These are phyloP conservation scores for Nicotiana rustica DNA, from an alignment of 305 asterid genomes.

Conservation along the genomic window DNA sequence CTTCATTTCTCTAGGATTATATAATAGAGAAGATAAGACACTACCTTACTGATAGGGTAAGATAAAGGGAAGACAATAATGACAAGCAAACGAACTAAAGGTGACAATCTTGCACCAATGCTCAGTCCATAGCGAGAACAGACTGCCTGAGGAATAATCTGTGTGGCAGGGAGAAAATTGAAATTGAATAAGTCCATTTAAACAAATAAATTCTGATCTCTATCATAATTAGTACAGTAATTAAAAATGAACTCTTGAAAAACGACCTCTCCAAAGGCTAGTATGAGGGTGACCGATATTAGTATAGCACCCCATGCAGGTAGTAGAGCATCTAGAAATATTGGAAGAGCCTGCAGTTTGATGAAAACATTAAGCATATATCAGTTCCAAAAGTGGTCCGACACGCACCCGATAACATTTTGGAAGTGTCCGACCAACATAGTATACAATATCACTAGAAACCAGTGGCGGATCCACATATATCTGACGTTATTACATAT, in stretches of 20 bases:
- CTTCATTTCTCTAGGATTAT: background rate
- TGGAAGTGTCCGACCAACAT: no score
- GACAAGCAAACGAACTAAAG: slow-evolving; percentile 68
- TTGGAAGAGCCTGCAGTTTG: slow-evolving; percentile 68
- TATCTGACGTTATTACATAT: background rate
- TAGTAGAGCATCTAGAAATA: slow-evolving; percentile 75
- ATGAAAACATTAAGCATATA: background rate
- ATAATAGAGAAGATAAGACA: background rate
- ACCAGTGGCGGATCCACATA: background rate
- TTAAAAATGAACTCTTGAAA: background rate
- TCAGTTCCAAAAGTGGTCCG: background rate
- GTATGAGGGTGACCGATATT: slow-evolving; percentile 80
- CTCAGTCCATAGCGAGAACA: slow-evolving; percentile 77
- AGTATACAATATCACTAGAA: background rate
- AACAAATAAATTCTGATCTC: background rate
- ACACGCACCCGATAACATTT: no score
- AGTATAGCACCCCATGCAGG: slow-evolving; percentile 89
- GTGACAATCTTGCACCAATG: slow-evolving; percentile 73
- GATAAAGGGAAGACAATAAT: slow-evolving; percentile 66
- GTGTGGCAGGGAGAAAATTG: slow-evolving; percentile 38
- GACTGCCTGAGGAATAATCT: slow-evolving; percentile 81
- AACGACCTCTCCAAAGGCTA: slow-evolving; percentile 76
- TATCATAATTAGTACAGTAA: no score
- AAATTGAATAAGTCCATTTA: background rate
- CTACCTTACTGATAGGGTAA: slow-evolving; percentile 84